phyloP scores from a whole-genome alignment of 139 green algal species.

The Bryopsis sp. region DNA sequence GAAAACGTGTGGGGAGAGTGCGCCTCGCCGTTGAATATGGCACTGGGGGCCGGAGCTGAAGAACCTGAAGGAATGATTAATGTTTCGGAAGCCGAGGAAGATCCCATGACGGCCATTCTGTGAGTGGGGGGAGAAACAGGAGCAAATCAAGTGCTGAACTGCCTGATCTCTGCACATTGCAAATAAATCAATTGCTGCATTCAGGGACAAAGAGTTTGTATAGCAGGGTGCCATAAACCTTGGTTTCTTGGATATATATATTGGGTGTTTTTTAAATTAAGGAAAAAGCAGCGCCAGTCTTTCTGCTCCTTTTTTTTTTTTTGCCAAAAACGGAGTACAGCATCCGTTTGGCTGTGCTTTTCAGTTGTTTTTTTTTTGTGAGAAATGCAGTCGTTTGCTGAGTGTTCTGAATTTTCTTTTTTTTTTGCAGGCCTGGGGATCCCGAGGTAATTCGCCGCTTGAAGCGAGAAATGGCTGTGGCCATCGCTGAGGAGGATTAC shows the following conservation, averaged over 20 bases:
- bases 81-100: too few species aligned
- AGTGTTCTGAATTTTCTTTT: slow-evolving; percentile 10
- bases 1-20: not conserved
- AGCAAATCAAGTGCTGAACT: not conserved
- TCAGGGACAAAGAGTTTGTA: not conserved
- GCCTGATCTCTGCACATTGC: not conserved
- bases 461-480: slow-evolving; percentile 27
- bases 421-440: slow-evolving; percentile 20
- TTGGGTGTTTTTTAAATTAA: not conserved
- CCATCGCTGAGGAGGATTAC: slow-evolving; percentile 33
- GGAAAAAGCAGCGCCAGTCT: too few species aligned
- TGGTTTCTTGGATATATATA: not conserved
- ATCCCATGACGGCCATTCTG: not conserved
- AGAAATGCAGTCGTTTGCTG: not conserved
- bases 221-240: not conserved
- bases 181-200: not conserved
- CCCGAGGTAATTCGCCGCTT: slow-evolving; percentile 29
- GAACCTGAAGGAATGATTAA: not conserved
- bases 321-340: not conserved
- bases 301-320: not conserved
- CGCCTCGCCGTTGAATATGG: not conserved
- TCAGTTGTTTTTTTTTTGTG: not conserved
- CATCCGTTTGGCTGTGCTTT: not conserved
- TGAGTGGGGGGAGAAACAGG: too few species aligned
- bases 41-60: not conserved